Evolutionary conservation across 192 early-diverging fungal genomes (phyloP).

Genomic region (Chytriomyces sp.): DNA sequence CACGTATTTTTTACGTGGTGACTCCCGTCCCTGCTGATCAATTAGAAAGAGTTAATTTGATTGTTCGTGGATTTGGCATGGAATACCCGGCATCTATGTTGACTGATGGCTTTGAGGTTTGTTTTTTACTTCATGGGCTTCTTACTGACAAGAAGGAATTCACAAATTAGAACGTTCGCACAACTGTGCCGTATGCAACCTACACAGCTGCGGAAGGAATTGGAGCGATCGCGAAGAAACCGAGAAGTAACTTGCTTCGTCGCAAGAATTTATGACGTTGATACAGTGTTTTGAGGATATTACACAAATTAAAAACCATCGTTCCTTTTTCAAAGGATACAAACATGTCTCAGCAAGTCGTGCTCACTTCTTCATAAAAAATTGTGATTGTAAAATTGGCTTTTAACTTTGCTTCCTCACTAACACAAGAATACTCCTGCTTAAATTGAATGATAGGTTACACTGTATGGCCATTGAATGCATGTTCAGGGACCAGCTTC

Average conservation of each 20-base stretch:
- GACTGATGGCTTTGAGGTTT: conserved; percentile 42
- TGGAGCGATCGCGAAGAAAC: conserved; percentile 39
- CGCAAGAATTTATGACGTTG: conserved; percentile 51
- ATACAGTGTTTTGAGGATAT: conserved; percentile 67
- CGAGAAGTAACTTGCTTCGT: conserved; percentile 29
- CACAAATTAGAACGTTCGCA: conserved; percentile 34
- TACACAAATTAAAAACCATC: conserved; percentile 30
- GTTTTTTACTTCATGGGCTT: neutral
- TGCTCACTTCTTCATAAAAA: no score
- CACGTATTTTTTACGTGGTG: conserved; percentile 40
- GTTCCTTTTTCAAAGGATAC: neutral
- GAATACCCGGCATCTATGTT: conserved; percentile 35
- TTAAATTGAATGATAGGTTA: conserved; percentile 59
- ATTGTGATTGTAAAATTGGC: no score
- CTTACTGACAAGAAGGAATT: no score
- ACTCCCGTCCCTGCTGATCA: conserved; percentile 34
- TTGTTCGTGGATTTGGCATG: conserved; percentile 34
- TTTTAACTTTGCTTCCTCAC: no score
- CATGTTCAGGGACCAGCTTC: conserved; percentile 47
- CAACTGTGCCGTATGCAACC: conserved; percentile 40
- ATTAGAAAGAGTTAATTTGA: conserved; percentile 44
- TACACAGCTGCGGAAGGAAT: conserved; percentile 35
- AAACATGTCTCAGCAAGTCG: conserved; percentile 50
- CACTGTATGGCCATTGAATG: conserved; percentile 57
- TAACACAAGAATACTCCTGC: conserved; percentile 45